Conservation (phyloP, 768 basidiomycete genomes). For the Leccinum obscurum region DNA sequence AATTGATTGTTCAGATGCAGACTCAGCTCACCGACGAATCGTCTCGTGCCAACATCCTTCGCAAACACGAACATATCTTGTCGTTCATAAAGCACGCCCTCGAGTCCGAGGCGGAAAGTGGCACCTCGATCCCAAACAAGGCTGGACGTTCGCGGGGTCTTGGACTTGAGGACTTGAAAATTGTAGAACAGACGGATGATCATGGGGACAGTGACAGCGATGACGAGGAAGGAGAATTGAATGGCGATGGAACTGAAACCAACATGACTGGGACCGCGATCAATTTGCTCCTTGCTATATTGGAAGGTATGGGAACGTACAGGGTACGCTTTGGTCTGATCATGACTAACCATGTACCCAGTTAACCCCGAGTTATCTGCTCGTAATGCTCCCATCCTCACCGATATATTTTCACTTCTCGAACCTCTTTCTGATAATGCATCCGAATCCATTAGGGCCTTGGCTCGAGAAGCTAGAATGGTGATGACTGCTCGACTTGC, state of each 20-base stretch:
- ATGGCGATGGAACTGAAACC: conserved; percentile 45
- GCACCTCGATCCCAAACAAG: conserved; percentile 5
- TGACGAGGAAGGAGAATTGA: conserved; percentile 44
- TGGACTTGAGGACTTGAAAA: conserved; percentile 37
- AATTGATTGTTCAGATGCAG: conserved; percentile 83
- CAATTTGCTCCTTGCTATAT: conserved; percentile 75
- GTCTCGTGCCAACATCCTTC: conserved; percentile 55
- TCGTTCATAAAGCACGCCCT: conserved; percentile 81
- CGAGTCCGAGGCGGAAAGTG: conserved; percentile 36
- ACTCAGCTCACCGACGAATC: conserved; percentile 57
- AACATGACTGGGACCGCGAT: conserved; percentile 78
- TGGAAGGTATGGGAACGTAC: conserved; percentile 64
- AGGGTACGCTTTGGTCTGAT: neutral
- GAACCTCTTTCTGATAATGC: conserved; percentile 52
- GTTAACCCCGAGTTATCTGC: conserved; percentile 62
- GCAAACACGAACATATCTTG: conserved; percentile 70
- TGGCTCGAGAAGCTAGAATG: conserved; percentile 78
- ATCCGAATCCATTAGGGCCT: conserved; percentile 49
- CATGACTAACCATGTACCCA: conserved; percentile 14
- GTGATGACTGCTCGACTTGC: conserved; percentile 82
- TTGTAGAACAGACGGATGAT: conserved; percentile 37
- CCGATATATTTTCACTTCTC: conserved; percentile 68
- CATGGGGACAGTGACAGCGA: conserved; percentile 59
- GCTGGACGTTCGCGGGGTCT: conserved; percentile 20
- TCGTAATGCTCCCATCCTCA: conserved; percentile 59